Evolutionary conservation across 306 rosid species (phyloP).

Genomic region (Sesbania bispinosa): DNA sequence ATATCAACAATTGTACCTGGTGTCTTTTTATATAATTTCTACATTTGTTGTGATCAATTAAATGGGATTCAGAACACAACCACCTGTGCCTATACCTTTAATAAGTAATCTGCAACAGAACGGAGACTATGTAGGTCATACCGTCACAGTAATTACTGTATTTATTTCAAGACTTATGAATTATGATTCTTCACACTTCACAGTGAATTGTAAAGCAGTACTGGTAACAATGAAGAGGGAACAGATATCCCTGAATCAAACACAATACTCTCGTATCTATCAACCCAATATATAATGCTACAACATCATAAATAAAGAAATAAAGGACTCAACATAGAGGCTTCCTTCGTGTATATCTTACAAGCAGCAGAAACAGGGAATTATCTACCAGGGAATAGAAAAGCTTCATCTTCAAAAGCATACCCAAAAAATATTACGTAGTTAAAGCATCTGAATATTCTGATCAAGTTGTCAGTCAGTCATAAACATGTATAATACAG

Average conservation of each 20-base stretch:
- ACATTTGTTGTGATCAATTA: conserved; percentile 11
- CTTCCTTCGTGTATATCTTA: neutral
- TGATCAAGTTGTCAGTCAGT: neutral
- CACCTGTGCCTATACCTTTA: neutral
- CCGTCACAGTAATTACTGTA: neutral
- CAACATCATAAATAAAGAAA: neutral
- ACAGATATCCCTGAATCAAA: neutral
- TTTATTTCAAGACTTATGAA: neutral
- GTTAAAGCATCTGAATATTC: neutral
- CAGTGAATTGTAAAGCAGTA: neutral
- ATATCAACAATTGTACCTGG: conserved; percentile 25
- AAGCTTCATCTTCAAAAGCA: neutral
- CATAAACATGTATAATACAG: neutral
- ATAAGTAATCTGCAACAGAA: neutral
- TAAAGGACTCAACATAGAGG: neutral
- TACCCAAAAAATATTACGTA: neutral
- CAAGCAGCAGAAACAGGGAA: neutral
- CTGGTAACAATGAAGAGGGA: neutral
- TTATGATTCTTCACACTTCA: neutral
- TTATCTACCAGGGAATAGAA: neutral
- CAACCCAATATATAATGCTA: neutral
- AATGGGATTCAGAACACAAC: conserved; percentile 6
- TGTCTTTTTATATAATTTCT: conserved; percentile 23
- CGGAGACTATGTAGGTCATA: conserved; percentile 1
- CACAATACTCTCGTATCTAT: neutral